A percentile compares a stretch with the other conserved stretches of the same genome.
These are phyloP conservation scores for Zelopaecilomyces penicillatus DNA, from an alignment of 2,329 filamentous ascomycete species.

Conservation along the genomic window DNA sequence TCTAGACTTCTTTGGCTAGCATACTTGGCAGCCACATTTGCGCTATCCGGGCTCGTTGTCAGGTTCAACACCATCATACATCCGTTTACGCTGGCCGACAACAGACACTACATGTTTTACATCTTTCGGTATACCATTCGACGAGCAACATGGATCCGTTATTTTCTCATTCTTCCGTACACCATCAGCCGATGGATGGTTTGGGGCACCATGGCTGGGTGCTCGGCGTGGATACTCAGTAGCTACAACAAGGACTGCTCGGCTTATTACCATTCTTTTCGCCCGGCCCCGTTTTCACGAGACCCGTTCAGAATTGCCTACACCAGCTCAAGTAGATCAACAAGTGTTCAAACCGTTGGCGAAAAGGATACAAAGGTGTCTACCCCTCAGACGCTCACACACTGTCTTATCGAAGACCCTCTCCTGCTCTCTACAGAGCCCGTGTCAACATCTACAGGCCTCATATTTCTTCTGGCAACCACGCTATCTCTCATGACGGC, in stretches of 20 bases:
- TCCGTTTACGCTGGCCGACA: constrained; percentile 92
- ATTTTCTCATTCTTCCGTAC: constrained; percentile 63
- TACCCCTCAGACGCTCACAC: too few species aligned
- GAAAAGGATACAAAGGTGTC: too few species aligned
- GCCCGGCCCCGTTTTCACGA: constrained; percentile 17
- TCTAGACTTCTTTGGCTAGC: constrained; percentile 28
- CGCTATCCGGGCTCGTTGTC: constrained; percentile 42
- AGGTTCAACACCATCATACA: constrained; percentile 88
- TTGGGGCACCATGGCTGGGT: constrained; percentile 53
- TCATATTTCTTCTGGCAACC: constrained; percentile 59
- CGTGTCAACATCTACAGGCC: constrained; percentile 40
- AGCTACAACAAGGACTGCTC: constrained; percentile 3
- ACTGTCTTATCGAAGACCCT: constrained; percentile 12
- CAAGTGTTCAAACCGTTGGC: not conserved
- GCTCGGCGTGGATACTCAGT: constrained; percentile 14
- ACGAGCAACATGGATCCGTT: constrained; percentile 53
- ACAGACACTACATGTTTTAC: constrained; percentile 96
- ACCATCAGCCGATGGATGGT: constrained; percentile 59
- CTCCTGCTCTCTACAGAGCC: constrained; percentile 20
- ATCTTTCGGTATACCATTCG: constrained; percentile 78
- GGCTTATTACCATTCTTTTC: not conserved
- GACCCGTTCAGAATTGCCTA: constrained; percentile 18
- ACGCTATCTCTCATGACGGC: constrained; percentile 75
- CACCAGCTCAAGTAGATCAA: constrained; percentile 5
- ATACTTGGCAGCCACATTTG: constrained; percentile 27